Base-by-base conservation (phyloP, 73 alveolate genomes). In the Durusdinium trenchii region DNA sequence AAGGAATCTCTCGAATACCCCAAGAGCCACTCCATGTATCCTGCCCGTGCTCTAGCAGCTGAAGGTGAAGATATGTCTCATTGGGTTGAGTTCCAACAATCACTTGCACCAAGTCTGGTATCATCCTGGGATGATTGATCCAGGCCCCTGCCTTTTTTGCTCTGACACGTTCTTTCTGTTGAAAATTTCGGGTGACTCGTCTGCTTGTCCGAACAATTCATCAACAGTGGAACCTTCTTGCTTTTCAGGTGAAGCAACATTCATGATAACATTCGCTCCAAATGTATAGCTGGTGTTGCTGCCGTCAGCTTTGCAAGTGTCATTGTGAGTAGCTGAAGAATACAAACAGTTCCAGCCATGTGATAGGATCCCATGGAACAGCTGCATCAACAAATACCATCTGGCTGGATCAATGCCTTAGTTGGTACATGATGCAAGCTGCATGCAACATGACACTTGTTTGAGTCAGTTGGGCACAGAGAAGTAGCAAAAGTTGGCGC, bases 331-430 rank as follows among this genome's bases (percentile, higher is more conserved):
- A 0, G 61, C 26, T 20, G 67, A 1, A 20, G 42, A 1, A 28
- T 79, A 79, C 90, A 79, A 47, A 47, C 16, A 79, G n/a, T 46
- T 46, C 90, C 90, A 79, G 47, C 90, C 90, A 43, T 46, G 64
- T 30, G n/a, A 18, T 64, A 79, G 28, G 1, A 79, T 16, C 9
- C 46, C 47, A 47, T 79, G 90, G 38, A 79, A 79, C 1, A 79
- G 67, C 38, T 79, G 90, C 90, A 79, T 46, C 32, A 79, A 30
- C 67, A 79, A 47, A 47, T 79, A 79, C 90, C 90, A 79, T 45
- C 90, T 4, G 12, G 90, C 64, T 2, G 90, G 90, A 6, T 47
- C 90, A 9, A 79, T 46, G 35, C 90, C 90, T 79, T 5, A 76
- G n/a, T n/a, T n/a, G n/a, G n/a, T n/a, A n/a, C n/a, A n/a, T n/a